phyloP scores from a whole-genome alignment of 805 yeast genomes.

The Kluyveromyces lactis region DNA sequence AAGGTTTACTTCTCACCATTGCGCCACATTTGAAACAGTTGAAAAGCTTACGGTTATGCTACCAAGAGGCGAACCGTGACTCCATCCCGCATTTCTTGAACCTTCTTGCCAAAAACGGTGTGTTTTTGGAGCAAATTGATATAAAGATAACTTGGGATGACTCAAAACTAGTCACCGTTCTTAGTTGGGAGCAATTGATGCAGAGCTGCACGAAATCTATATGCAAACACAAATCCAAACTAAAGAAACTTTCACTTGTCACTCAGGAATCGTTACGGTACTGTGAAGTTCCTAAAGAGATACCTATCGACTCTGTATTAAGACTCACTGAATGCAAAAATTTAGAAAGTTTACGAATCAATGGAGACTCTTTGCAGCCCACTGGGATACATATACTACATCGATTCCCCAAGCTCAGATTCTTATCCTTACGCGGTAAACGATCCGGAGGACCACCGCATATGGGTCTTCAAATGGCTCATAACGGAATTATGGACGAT shows the following conservation, averaged over 20 bases:
- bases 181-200: conserved; percentile 18
- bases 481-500: conserved; percentile 47
- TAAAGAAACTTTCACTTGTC: conserved; percentile 34
- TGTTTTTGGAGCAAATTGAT: conserved; percentile 31
- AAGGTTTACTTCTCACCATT: conserved; percentile 24
- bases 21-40: conserved; percentile 23
- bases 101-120: conserved; percentile 10
- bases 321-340: conserved; percentile 14
- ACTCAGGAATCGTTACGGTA: conserved; percentile 32
- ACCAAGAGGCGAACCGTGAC: conserved; percentile 35
- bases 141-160: conserved; percentile 35
- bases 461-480: conserved; percentile 44
- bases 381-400: conserved; percentile 24
- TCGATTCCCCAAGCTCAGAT: conserved; percentile 21
- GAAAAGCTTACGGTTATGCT: conserved; percentile 31
- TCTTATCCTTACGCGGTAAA: conserved; percentile 40
- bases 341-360: conserved; percentile 35
- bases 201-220: conserved; percentile 14
- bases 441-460: conserved; percentile 48
- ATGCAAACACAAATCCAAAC: conserved; percentile 11
- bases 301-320: conserved; percentile 18
- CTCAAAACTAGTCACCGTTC: conserved; percentile 21
- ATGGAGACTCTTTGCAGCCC: conserved; percentile 28
- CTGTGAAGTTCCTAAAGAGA: conserved; percentile 25
- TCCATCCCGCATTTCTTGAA: conserved; percentile 32